Conservation (phyloP, 805 yeast species). For the Nakazawaea molendinolei region DNA sequence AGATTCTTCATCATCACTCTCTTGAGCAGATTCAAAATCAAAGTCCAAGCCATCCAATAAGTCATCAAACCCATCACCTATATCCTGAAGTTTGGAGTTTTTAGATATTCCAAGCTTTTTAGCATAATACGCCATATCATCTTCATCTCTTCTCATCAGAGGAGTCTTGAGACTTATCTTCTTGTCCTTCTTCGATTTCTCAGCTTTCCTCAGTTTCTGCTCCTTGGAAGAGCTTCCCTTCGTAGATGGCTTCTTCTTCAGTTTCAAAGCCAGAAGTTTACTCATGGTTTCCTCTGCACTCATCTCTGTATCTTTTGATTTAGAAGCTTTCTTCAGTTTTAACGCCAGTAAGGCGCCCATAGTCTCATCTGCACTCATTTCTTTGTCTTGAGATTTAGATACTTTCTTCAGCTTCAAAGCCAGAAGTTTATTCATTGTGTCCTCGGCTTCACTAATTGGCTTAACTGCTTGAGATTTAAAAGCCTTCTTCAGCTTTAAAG, state of each 20-base stretch:
- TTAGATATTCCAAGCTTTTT: conserved; percentile 67
- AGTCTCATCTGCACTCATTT: conserved; percentile 9
- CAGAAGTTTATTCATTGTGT: conserved; percentile 24
- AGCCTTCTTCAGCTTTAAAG: conserved; percentile 28
- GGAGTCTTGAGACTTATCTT: conserved; percentile 37
- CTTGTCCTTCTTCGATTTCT: conserved; percentile 12
- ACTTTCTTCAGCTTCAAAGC: conserved; percentile 8
- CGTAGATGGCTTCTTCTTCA: conserved; percentile 20
- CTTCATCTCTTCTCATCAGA: conserved; percentile 54
- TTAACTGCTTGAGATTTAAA: too few species aligned
- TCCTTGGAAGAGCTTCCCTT: conserved; percentile 15
- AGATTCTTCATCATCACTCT: conserved; percentile 12
- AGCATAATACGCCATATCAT: conserved; percentile 77
- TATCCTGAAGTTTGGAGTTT: conserved; percentile 45
- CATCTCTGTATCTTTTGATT: conserved; percentile 9
- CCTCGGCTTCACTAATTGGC: conserved; percentile 20
- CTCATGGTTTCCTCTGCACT: conserved; percentile 34
- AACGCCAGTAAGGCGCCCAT: too few species aligned
- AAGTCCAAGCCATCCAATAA: conserved; percentile 69
- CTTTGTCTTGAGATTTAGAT: too few species aligned
- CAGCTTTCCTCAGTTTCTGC: conserved; percentile 13
- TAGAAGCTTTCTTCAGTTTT: conserved; percentile 4
- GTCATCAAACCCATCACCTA: conserved; percentile 78
- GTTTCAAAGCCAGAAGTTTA: conserved; percentile 5
- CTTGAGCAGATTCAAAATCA: conserved; percentile 24